Evolutionary conservation across 345 rosid species (phyloP).

Genomic region (Eucalyptus cladocalyx): DNA sequence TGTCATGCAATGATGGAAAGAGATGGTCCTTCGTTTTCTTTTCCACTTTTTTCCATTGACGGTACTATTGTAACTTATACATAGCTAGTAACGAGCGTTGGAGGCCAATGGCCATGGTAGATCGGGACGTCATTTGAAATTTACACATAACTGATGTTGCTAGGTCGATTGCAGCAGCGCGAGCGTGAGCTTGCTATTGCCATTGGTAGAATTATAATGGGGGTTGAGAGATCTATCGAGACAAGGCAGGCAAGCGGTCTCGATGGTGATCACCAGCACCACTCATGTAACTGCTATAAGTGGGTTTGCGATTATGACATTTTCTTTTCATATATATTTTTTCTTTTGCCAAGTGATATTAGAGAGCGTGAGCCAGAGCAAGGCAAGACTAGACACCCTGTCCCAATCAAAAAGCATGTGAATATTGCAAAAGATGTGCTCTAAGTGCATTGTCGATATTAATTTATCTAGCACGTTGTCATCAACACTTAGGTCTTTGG

Average conservation of each 20-base stretch:
- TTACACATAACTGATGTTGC: accelerated
- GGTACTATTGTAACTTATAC: accelerated
- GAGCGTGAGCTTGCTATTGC: accelerated
- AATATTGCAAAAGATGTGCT: not conserved
- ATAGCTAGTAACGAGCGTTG: not conserved
- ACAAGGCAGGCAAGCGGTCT: accelerated
- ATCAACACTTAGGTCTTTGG: not conserved
- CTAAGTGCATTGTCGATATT: not conserved
- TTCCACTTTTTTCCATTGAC: not conserved
- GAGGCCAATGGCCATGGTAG: accelerated
- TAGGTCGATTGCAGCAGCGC: too few relatives aligned
- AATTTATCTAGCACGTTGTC: not conserved
- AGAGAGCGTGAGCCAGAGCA: too few relatives aligned
- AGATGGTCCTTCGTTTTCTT: accelerated
- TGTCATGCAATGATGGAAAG: not conserved
- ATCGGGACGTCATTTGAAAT: not conserved
- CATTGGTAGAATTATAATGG: accelerated
- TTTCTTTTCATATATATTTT: accelerated
- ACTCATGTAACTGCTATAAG: accelerated
- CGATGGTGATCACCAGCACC: too few relatives aligned
- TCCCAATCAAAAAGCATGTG: accelerated
- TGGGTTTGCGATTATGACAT: accelerated
- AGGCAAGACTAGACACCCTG: too few relatives aligned
- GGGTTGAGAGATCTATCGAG: not conserved
- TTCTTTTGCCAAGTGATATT: too few relatives aligned